phyloP scores from a whole-genome alignment of 148 eudicot species.

The Agrostemma githago region DNA sequence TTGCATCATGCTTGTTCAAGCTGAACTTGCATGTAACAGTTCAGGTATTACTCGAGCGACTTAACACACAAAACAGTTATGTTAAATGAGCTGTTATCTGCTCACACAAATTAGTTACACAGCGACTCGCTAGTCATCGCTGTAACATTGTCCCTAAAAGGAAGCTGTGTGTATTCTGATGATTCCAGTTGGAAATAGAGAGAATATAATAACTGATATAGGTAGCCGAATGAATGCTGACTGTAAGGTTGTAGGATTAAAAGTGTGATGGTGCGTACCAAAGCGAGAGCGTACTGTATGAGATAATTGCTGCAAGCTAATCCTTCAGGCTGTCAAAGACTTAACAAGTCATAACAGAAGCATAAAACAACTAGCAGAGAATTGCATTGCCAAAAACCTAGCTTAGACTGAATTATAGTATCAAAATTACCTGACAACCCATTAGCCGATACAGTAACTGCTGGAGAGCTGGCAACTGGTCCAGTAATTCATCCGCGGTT shows the following conservation, averaged over 20 bases:
- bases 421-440: constrained; percentile 67
- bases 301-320: constrained; percentile 71
- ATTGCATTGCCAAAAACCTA: not conserved
- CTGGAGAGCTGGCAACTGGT: constrained; percentile 85
- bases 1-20: too few relatives aligned
- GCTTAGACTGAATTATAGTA: not conserved
- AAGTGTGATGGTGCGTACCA: constrained; percentile 49
- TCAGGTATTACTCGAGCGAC: too few relatives aligned
- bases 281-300: constrained; percentile 86
- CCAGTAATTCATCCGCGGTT: constrained; percentile 62
- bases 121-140: too few relatives aligned
- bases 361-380: not conserved
- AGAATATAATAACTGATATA: too few relatives aligned
- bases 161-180: too few relatives aligned
- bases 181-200: too few relatives aligned
- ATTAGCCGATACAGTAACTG: constrained; percentile 72
- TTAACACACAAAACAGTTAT: too few relatives aligned
- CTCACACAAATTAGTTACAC: too few relatives aligned
- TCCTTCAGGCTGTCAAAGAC: constrained; percentile 83
- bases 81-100: not conserved
- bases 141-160: too few relatives aligned
- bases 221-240: not conserved
- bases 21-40: too few relatives aligned
- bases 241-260: not conserved
- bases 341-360: constrained; percentile 8